Percentiles rank a stretch among this genome's conserved stretches.
These are phyloP conservation scores for Phytophthora melonis DNA, from an alignment of 352 stramenopile species.

Conservation along the genomic window DNA sequence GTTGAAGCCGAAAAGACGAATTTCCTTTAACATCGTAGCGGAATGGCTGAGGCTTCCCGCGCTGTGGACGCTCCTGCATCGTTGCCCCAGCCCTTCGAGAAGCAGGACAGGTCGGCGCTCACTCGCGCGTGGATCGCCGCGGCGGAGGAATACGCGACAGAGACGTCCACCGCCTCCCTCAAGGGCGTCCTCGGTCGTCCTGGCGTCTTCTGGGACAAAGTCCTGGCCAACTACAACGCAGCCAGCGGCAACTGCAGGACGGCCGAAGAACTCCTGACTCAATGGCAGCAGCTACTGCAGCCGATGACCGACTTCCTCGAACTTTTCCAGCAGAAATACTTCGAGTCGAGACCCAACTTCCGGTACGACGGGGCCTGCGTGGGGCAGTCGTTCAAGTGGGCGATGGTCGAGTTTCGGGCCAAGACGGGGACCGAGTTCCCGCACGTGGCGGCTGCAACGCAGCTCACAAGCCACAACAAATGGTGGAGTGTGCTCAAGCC, in stretches of 20 bases:
- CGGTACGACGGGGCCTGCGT: not conserved
- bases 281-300: not conserved
- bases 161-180: not conserved
- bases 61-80: not conserved
- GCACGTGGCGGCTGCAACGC: not conserved
- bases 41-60: not conserved
- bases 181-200: not conserved
- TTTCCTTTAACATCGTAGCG: not conserved
- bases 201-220: not conserved
- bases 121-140: not conserved
- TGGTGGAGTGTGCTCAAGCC: not conserved
- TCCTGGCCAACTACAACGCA: not conserved
- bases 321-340: not conserved
- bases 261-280: not conserved
- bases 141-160: not conserved
- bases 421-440: not conserved
- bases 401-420: not conserved
- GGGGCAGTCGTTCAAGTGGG: not conserved
- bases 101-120: not conserved
- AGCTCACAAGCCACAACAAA: not conserved
- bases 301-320: not conserved
- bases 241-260: not conserved
- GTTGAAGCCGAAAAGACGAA: no score
- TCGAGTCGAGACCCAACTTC: not conserved
- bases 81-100: not conserved